phyloP scores from a whole-genome alignment of 352 stramenopile genomes.

The Globisporangium ultimum region DNA sequence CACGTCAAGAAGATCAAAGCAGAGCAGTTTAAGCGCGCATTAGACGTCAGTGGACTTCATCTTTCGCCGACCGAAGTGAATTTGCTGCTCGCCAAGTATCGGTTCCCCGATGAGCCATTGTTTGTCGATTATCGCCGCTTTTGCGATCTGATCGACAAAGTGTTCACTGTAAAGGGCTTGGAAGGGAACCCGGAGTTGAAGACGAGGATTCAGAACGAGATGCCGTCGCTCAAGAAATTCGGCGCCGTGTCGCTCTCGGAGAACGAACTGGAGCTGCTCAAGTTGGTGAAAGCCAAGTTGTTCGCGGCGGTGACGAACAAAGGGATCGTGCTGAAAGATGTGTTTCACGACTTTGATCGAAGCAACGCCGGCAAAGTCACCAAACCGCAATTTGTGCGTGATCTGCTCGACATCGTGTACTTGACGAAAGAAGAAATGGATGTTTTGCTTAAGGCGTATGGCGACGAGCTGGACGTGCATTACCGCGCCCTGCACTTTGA shows the following conservation, averaged over 20 bases:
- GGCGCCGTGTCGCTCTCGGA: constrained; percentile 22
- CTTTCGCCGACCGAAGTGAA: constrained; percentile 48
- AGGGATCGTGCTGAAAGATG: constrained; percentile 83
- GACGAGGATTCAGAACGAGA: constrained; percentile 27
- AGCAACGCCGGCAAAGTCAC: constrained; percentile 84
- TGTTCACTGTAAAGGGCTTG: constrained; percentile 75
- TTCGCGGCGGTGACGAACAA: constrained; percentile 65
- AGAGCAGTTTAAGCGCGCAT: constrained; percentile 77
- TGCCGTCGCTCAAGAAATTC: constrained; percentile 32
- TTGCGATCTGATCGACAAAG: constrained; percentile 84
- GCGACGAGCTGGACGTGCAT: constrained; percentile 72
- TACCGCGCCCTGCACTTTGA: constrained; percentile 75
- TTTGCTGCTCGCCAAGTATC: constrained; percentile 66
- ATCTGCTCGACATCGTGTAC: constrained; percentile 62
- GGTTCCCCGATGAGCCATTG: constrained; percentile 44
- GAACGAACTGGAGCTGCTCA: constrained; percentile 31
- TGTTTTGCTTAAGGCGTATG: constrained; percentile 65
- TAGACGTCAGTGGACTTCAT: constrained; percentile 74
- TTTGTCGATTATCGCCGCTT: constrained; percentile 82
- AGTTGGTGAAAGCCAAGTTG: constrained; percentile 51
- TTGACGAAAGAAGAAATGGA: constrained; percentile 50
- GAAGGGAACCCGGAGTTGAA: constrained; percentile 55
- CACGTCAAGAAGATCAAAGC: constrained; percentile 81
- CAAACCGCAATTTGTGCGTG: constrained; percentile 70
- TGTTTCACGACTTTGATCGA: constrained; percentile 84